These are phyloP conservation scores for Vitellaria paradoxa DNA, from an alignment of 179 eudicot genomes.

Conservation along the genomic window DNA sequence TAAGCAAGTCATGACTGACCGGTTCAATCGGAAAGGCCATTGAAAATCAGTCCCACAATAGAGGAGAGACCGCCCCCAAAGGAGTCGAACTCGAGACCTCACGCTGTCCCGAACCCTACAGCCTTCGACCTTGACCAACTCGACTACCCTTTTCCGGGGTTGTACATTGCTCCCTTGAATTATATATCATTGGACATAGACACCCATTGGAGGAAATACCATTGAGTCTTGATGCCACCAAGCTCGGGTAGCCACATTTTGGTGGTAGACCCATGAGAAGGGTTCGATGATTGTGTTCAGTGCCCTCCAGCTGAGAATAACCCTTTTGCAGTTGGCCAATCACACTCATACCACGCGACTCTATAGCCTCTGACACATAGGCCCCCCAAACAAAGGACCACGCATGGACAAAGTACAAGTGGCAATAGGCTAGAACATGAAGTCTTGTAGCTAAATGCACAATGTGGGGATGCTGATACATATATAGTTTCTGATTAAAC, in stretches of 20 bases:
- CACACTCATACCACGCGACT: conserved; percentile 12
- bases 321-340: conserved; percentile 20
- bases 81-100: too few relatives aligned
- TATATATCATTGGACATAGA: background rate
- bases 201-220: background rate
- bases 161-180: background rate
- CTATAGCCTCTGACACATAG: conserved; percentile 8
- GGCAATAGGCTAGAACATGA: conserved; percentile 4
- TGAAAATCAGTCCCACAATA: too few relatives aligned
- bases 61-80: too few relatives aligned
- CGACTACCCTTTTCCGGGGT: too few relatives aligned
- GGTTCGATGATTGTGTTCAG: background rate
- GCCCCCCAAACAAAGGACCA: background rate
- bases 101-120: too few relatives aligned
- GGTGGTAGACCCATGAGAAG: background rate
- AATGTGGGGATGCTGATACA: background rate
- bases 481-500: background rate
- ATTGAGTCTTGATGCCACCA: background rate
- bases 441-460: background rate
- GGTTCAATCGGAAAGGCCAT: too few relatives aligned
- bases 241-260: conserved; percentile 9
- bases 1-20: too few relatives aligned
- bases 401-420: conserved; percentile 5
- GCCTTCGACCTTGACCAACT: too few relatives aligned
- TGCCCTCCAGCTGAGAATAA: conserved; percentile 17